Conservation (phyloP, 176 grass and related monocot species). For the Puccinellia tenuiflora region DNA sequence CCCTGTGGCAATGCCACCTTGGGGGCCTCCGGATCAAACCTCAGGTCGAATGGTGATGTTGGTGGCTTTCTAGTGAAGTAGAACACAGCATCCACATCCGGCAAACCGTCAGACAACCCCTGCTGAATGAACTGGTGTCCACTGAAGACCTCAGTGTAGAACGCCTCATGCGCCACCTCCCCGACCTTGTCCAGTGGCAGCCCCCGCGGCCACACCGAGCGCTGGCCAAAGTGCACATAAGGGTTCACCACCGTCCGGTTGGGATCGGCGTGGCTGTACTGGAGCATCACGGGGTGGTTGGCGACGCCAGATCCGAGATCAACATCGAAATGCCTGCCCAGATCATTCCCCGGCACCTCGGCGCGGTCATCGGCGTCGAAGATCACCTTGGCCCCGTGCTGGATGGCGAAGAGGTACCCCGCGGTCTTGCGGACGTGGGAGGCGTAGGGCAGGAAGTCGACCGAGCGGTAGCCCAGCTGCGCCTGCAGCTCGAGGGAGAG, state of each 20-base stretch:
- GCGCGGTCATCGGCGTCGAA: conserved; percentile 94
- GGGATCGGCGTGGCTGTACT: conserved; percentile 88
- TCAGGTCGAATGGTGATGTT: conserved; percentile 48
- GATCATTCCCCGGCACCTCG: conserved; percentile 73
- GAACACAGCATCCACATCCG: conserved; percentile 87
- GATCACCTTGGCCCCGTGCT: conserved; percentile 90
- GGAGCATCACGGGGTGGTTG: conserved; percentile 75
- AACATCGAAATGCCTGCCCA: conserved; percentile 73
- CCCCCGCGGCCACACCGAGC: conserved; percentile 89
- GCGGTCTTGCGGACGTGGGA: conserved; percentile 88
- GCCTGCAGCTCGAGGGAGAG: conserved; percentile 93
- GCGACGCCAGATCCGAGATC: conserved; percentile 56
- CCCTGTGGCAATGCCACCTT: conserved; percentile 93
- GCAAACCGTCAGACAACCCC: conserved; percentile 83
- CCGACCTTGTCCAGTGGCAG: conserved; percentile 84
- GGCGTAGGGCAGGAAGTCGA: conserved; percentile 87
- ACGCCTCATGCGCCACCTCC: conserved; percentile 81
- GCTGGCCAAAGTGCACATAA: conserved; percentile 95
- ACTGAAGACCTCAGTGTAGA: conserved; percentile 91
- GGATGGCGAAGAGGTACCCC: conserved; percentile 92
- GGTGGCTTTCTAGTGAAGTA: conserved; percentile 96
- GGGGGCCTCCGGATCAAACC: conserved; percentile 77
- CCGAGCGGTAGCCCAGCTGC: conserved; percentile 75
- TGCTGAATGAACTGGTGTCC: conserved; percentile 97
- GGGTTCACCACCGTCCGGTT: conserved; percentile 93